phyloP scores from a whole-genome alignment of 2,329 filamentous ascomycete genomes.

The Trichoderma simmonsii region DNA sequence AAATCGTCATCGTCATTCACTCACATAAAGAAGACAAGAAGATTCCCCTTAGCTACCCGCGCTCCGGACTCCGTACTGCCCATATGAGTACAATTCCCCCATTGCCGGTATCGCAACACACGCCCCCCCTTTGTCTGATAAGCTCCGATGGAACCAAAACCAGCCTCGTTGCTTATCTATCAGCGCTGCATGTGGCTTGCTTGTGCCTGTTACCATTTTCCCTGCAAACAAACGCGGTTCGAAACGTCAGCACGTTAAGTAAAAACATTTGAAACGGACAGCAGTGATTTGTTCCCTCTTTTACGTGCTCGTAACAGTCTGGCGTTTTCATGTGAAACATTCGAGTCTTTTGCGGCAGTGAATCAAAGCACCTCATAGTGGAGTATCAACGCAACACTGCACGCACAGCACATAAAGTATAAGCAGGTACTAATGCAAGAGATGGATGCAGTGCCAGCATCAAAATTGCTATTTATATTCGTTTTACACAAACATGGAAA shows the following conservation, averaged over 20 bases:
- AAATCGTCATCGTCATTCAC: not conserved
- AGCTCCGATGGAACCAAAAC: not conserved
- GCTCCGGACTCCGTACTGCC: too few species aligned
- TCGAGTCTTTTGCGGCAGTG: not conserved
- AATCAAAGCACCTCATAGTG: not conserved
- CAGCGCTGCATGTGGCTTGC: not conserved
- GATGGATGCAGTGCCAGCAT: not conserved
- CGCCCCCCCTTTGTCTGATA: not conserved
- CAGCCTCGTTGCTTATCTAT: not conserved
- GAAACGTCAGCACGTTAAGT: not conserved
- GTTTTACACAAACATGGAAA: not conserved
- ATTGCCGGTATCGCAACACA: not conserved
- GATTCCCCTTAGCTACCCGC: not conserved
- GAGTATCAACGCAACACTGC: not conserved
- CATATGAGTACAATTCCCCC: not conserved
- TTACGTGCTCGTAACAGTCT: not conserved
- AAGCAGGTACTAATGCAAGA: not conserved
- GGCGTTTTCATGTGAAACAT: not conserved
- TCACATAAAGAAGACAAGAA: not conserved
- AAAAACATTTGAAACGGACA: not conserved
- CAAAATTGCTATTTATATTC: not conserved
- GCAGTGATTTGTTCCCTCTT: not conserved
- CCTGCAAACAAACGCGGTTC: not conserved
- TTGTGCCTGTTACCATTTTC: not conserved
- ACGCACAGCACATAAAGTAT: not conserved